Evolutionary conservation across 139 green algal genomes (phyloP).

Genomic region (Auxenochlorella pyrenoidosa): DNA sequence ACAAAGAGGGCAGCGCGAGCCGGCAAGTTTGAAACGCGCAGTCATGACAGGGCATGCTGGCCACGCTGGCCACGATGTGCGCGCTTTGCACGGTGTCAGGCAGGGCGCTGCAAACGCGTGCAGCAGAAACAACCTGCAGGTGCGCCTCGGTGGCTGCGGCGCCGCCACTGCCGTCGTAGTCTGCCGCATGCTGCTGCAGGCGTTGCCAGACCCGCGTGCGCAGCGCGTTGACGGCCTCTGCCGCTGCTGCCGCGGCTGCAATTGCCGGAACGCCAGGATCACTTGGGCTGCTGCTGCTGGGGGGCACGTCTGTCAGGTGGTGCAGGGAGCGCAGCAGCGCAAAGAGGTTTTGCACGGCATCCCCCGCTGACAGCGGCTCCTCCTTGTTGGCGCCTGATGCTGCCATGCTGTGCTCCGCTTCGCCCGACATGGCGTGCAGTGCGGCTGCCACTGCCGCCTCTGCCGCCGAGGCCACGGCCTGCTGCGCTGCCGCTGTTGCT

Average conservation of each 20-base stretch:
- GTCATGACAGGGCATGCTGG: not conserved
- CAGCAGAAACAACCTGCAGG: not conserved
- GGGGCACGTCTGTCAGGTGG: not conserved
- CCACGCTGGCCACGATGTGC: no score
- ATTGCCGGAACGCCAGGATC: not conserved
- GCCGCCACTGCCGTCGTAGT: constrained; percentile 1
- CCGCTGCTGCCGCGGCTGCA: not conserved
- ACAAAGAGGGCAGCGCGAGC: not conserved
- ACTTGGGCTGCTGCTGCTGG: not conserved
- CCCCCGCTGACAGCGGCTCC: constrained; percentile 37
- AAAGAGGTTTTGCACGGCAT: constrained; percentile 46
- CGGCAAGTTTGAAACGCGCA: not conserved
- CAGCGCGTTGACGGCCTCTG: not conserved
- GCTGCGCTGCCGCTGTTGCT: constrained; percentile 1
- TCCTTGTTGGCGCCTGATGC: not conserved
- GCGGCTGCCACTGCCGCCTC: not conserved
- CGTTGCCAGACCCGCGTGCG: constrained; percentile 26
- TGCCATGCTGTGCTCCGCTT: not conserved
- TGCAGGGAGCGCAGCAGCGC: constrained; percentile 39
- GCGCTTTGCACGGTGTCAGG: no score
- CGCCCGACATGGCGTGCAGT: not conserved
- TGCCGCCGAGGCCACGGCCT: not conserved
- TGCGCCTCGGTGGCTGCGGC: constrained; percentile 13
- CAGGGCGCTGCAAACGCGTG: not conserved
- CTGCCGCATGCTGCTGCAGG: constrained; percentile 11